Evolutionary conservation across 2,329 filamentous ascomycete species (phyloP), one percentile per base, ranked within the genome.

Genomic region (Beauveria sp.): DNA sequence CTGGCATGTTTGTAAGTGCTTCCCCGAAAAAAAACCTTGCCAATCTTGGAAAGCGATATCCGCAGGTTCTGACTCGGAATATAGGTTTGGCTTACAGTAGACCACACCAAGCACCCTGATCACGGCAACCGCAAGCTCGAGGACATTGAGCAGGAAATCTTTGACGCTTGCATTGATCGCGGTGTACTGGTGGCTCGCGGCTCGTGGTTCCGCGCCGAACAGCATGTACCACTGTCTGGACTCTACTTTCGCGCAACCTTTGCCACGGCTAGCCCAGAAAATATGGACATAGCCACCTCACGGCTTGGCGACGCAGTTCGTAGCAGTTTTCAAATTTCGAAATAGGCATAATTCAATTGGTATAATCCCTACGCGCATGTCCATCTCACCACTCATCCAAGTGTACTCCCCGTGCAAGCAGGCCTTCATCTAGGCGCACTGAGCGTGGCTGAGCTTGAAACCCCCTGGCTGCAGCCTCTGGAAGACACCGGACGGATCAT

Each of bases 211-310:
- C 83, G 86, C 63, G 90, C 93, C 1, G 88, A 95, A 71, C 83
- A 81, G 49, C 80, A 83, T 53, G 80, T 78, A 69, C 79, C 76
- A 4, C 80, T 80, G 9, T 79, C 80, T 12, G 88, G 86, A 31
- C 80, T 96, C 74, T 97, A 91, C 77, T 96, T 98, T 80, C 84
- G 95, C 58, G 87, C 90, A 4, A 99, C 93, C 0, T 99, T 89
- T 77, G 93, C 93, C 0, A 88, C 92, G 43, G 92, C 92, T 2
- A 86, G 84, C 14, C 80, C 83, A 16, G 83, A 87, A 60, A 84
- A 86, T 66, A 92, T 93, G 80, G 79, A 79, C 3, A 83, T 87
- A 69, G 90, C 89, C 1, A 91, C 92, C 62, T 79, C 80, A 65
- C 79, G 93, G 63, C 88, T 99, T 67, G 91, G 91, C 0, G 80